These are phyloP conservation scores for Orbilia blumenaviensis DNA, from an alignment of 2,329 filamentous ascomycete genomes.

Conservation along the genomic window DNA sequence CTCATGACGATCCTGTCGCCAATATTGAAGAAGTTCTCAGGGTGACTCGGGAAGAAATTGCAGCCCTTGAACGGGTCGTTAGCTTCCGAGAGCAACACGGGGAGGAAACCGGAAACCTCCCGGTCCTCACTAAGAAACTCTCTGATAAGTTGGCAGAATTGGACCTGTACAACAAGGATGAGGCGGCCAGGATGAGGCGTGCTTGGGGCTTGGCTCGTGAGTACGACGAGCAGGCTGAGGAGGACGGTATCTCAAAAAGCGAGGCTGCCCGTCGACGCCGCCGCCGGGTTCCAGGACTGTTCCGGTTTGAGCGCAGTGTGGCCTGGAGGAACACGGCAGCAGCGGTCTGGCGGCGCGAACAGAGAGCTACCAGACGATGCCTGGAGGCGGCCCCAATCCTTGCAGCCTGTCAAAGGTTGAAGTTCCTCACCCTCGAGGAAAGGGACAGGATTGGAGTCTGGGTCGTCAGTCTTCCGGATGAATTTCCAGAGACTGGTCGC, in stretches of 20 bases:
- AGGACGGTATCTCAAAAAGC: background rate
- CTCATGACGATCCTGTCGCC: background rate
- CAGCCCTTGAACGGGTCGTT: background rate
- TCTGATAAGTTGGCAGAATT: background rate
- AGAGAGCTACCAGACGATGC: background rate
- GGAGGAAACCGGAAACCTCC: background rate
- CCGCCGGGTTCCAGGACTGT: background rate
- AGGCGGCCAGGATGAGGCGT: background rate
- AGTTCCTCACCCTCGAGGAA: background rate
- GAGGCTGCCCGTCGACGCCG: background rate
- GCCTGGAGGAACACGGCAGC: background rate
- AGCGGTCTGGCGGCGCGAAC: background rate
- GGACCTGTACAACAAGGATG: background rate
- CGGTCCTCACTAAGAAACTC: background rate
- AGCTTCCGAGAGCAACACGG: background rate
- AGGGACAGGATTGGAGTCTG: constrained; percentile 5
- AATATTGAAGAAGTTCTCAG: background rate
- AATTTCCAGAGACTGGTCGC: background rate
- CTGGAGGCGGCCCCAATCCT: background rate
- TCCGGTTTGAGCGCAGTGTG: background rate
- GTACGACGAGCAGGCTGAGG: background rate
- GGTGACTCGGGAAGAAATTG: background rate
- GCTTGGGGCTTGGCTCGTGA: background rate
- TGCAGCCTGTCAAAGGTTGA: background rate
- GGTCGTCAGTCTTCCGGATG: background rate